A percentile compares a stretch with the other conserved stretches of the same genome.
phyloP scores from a whole-genome alignment of 768 basidiomycete species.

The Sarcodon aspratus region DNA sequence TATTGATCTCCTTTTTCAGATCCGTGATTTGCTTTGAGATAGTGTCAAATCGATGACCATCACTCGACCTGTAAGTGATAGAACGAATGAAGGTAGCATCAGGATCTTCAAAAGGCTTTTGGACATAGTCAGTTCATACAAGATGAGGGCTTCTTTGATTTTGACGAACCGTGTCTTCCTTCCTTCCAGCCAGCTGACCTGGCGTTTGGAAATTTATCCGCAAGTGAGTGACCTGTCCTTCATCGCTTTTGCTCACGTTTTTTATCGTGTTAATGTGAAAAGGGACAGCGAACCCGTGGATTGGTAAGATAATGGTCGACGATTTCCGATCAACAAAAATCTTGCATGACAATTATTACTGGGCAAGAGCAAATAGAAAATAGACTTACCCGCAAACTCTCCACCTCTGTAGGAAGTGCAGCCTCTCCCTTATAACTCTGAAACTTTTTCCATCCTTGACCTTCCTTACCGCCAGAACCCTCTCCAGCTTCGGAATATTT shows the following conservation, averaged over 20 bases:
- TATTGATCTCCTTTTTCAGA: conserved; percentile 93
- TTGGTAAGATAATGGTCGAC: conserved; percentile 82
- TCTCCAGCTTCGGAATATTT: conserved; percentile 78
- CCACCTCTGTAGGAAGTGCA: conserved; percentile 76
- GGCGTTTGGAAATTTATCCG: conserved; percentile 98
- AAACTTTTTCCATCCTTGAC: conserved; percentile 91
- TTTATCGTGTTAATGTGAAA: conserved; percentile 99
- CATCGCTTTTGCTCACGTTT: conserved; percentile 95
- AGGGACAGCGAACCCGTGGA: conserved; percentile 91
- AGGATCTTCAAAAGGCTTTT: conserved; percentile 89
- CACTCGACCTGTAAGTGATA: conserved; percentile 84
- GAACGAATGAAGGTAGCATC: conserved; percentile 95
- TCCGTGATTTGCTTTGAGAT: conserved; percentile 90
- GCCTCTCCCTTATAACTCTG: conserved; percentile 95
- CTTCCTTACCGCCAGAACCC: conserved; percentile 67
- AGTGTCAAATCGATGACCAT: conserved; percentile 80
- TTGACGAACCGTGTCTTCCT: conserved; percentile 81
- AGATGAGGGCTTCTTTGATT: background rate
- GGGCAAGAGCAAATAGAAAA: background rate
- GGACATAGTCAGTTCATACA: background rate
- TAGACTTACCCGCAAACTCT: conserved; percentile 59
- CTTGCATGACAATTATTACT: conserved; percentile 26
- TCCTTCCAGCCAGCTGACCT: conserved; percentile 93
- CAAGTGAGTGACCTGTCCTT: conserved; percentile 88
- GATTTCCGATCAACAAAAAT: conserved; percentile 87